phyloP scores from a whole-genome alignment of 257 asterid genomes.

The Dorcoceras hygrometricum region DNA sequence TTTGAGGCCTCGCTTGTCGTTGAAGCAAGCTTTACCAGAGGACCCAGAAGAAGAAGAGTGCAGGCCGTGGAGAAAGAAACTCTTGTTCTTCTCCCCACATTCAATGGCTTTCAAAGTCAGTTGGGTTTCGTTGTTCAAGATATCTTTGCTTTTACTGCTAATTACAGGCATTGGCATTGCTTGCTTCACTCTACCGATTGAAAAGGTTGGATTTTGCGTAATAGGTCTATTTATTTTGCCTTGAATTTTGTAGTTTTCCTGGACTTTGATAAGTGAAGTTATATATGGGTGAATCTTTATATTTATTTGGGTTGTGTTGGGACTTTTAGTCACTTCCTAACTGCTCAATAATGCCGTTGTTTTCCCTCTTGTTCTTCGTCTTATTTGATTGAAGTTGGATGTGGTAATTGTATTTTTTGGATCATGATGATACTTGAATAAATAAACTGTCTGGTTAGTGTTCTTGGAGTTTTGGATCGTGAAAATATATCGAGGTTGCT shows the following conservation, averaged over 20 bases:
- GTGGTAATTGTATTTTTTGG: not conserved
- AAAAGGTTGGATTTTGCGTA: slow-evolving; percentile 46
- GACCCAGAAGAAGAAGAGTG: slow-evolving; percentile 63
- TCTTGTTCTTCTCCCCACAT: slow-evolving; percentile 43
- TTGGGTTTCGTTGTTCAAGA: slow-evolving; percentile 61
- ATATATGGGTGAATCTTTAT: not conserved
- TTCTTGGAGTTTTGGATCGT: not conserved
- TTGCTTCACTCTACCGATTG: slow-evolving; percentile 88
- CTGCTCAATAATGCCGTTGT: not conserved
- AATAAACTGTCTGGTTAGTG: not conserved
- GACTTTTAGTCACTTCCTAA: not conserved
- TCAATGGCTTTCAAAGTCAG: slow-evolving; percentile 63
- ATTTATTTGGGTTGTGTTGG: slow-evolving; percentile 12
- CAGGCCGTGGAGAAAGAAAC: slow-evolving; percentile 80
- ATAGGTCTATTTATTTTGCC: not conserved
- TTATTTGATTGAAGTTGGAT: not conserved
- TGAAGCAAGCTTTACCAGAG: slow-evolving; percentile 66
- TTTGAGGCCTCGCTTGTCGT: slow-evolving; percentile 85
- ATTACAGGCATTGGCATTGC: slow-evolving; percentile 61
- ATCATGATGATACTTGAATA: not conserved
- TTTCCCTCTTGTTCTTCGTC: not conserved
- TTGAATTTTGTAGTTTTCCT: slow-evolving; percentile 20
- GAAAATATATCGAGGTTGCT: not conserved
- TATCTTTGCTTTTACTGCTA: slow-evolving; percentile 52
- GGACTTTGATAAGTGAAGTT: not conserved